Conservation (phyloP, 2,329 filamentous ascomycete species). For the Stagonosporopsis rhizophila region DNA sequence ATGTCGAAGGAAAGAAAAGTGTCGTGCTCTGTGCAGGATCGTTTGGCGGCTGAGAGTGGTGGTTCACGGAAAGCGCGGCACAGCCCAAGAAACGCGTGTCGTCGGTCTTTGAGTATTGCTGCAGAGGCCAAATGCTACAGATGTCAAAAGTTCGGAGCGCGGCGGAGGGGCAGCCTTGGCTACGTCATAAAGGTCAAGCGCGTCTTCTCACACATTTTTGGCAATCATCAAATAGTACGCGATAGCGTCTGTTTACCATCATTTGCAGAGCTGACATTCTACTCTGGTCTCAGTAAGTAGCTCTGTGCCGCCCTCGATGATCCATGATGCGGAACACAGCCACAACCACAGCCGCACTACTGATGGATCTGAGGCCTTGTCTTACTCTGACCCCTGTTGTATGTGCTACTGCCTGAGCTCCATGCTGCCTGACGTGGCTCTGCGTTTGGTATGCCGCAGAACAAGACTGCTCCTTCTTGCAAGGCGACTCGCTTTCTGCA, state of each 20-base stretch:
- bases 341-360: conserved; percentile 29
- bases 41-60: conserved; percentile 5
- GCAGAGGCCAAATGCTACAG: conserved; percentile 27
- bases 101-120: conserved; percentile 26
- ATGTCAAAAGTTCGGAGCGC: conserved; percentile 28
- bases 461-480: background rate
- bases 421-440: conserved; percentile 22
- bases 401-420: conserved; percentile 16
- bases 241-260: background rate
- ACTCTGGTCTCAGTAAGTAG: background rate
- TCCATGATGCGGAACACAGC: conserved; percentile 17
- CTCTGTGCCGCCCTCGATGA: background rate
- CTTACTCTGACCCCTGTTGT: conserved; percentile 16
- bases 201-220: background rate
- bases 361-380: conserved; percentile 20
- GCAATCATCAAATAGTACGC: background rate
- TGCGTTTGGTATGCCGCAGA: background rate
- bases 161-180: conserved; percentile 22
- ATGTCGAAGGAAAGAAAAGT: conserved; percentile 2
- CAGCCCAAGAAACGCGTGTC: conserved; percentile 45
- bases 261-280: background rate
- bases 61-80: conserved; percentile 26
- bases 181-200: conserved; percentile 11
- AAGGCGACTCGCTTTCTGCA: background rate
- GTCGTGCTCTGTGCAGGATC: conserved; percentile 12